Percentiles rank a stretch among this genome's conserved stretches.
Conservation (phyloP, 768 basidiomycete species). For the Psilocybe sp. region DNA sequence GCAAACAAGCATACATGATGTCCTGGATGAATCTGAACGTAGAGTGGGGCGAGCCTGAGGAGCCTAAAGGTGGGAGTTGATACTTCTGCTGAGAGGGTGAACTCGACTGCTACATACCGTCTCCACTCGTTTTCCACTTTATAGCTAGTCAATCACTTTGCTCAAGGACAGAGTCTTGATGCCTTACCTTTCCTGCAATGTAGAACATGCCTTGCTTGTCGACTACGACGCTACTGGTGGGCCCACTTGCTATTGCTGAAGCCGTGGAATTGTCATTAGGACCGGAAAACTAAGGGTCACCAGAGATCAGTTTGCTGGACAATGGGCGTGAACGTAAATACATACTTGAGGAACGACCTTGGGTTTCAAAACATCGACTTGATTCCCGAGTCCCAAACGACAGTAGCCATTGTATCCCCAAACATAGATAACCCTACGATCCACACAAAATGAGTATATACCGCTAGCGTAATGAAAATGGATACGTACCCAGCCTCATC, state of each 20-base stretch:
- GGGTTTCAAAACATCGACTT: constrained; percentile 77
- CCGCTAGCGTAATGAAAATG: background rate
- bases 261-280: constrained; percentile 65
- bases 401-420: constrained; percentile 94
- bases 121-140: constrained; percentile 93
- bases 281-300: constrained; percentile 66
- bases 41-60: constrained; percentile 86
- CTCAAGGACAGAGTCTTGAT: background rate
- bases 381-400: constrained; percentile 84
- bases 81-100: background rate
- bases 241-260: constrained; percentile 68
- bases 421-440: constrained; percentile 65
- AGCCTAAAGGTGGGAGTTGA: constrained; percentile 44
- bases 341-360: constrained; percentile 78
- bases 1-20: constrained; percentile 55
- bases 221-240: constrained; percentile 78
- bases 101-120: constrained; percentile 47
- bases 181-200: constrained; percentile 76
- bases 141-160: constrained; percentile 6
- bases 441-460: background rate
- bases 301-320: background rate
- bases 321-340: background rate
- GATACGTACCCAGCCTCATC: constrained; percentile 66
- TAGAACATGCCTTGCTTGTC: constrained; percentile 86
- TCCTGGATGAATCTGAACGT: constrained; percentile 86